Conservation (phyloP, 139 green algal genomes). For the Chlorella sp. region DNA sequence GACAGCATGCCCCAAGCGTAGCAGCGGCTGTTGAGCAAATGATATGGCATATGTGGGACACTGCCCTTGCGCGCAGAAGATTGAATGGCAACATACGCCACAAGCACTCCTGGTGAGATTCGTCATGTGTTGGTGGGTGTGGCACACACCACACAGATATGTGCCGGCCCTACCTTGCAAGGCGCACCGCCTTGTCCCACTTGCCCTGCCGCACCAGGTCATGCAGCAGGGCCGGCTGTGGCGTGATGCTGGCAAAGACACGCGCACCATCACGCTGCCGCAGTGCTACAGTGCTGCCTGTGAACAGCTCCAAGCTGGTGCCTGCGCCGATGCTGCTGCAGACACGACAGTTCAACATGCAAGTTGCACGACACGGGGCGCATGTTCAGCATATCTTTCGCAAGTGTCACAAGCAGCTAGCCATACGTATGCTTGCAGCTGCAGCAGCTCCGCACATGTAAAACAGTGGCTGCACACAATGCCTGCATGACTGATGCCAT, state of each 20-base stretch:
- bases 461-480: neutral
- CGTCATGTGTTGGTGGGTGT: neutral
- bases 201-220: constrained; percentile 34
- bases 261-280: constrained; percentile 51
- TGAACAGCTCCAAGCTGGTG: too few species aligned
- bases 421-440: too few species aligned
- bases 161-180: constrained; percentile 20
- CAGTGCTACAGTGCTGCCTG: constrained; percentile 31
- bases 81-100: neutral
- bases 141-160: too few species aligned
- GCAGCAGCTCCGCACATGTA: neutral
- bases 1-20: neutral
- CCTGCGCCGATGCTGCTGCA: too few species aligned
- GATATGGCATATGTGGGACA: neutral
- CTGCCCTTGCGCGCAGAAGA: neutral
- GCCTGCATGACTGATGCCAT: neutral
- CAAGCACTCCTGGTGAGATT: neutral
- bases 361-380: neutral
- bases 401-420: neutral
- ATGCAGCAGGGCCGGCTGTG: constrained; percentile 43
- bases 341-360: too few species aligned
- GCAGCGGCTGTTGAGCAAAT: neutral
- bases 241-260: constrained; percentile 27
- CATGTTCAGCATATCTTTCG: neutral
- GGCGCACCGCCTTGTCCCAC: constrained; percentile 69